phyloP scores from a whole-genome alignment of 2,329 filamentous ascomycete species.

The Penicillium decumbens region DNA sequence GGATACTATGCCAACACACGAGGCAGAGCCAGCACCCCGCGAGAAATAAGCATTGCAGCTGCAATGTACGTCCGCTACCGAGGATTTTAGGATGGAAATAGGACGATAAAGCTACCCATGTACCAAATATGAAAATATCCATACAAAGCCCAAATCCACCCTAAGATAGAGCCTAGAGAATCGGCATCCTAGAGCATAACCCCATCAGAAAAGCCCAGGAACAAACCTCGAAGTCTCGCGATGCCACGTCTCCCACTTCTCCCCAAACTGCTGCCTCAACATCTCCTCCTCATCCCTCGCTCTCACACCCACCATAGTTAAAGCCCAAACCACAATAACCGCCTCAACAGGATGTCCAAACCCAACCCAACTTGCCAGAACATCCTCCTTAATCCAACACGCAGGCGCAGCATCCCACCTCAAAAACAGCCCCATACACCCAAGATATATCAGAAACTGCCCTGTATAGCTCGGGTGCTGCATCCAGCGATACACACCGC shows the following conservation, averaged over 20 bases:
- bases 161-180: neutral
- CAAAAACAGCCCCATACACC: slow-evolving; percentile 26
- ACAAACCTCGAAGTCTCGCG: slow-evolving; percentile 47
- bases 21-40: neutral
- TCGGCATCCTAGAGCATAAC: no score
- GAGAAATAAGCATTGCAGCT: slow-evolving; percentile 7
- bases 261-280: slow-evolving; percentile 46
- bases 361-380: slow-evolving; percentile 10
- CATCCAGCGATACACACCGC: slow-evolving; percentile 48
- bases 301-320: slow-evolving; percentile 28
- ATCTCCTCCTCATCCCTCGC: slow-evolving; percentile 51
- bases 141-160: neutral
- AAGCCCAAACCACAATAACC: neutral
- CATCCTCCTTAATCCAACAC: slow-evolving; percentile 33
- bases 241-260: slow-evolving; percentile 50
- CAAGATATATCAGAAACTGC: slow-evolving; percentile 30
- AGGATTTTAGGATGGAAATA: no score
- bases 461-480: slow-evolving; percentile 54
- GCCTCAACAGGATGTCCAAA: slow-evolving; percentile 4
- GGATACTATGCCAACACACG: slow-evolving; percentile 2
- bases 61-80: neutral
- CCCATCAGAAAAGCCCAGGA: slow-evolving; percentile 39
- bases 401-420: slow-evolving; percentile 39
- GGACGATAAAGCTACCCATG: neutral
- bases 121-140: neutral